Conservation (phyloP, 805 yeast species). For the Candida pseudofarinosa region DNA sequence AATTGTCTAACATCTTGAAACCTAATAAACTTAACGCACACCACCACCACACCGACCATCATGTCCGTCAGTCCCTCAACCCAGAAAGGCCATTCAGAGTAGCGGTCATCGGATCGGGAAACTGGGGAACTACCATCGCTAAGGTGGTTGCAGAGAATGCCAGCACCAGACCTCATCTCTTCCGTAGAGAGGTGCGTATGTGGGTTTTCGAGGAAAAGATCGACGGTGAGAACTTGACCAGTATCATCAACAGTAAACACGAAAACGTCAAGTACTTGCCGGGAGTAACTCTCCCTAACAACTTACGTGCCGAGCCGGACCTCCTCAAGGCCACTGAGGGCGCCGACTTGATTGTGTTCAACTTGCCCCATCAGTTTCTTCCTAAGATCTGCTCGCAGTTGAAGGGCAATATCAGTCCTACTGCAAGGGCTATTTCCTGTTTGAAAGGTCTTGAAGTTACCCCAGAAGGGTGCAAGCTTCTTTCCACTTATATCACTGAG, state of each 20-base stretch:
- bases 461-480: slow-evolving; percentile 77
- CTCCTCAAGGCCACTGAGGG: slow-evolving; percentile 68
- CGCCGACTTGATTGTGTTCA: slow-evolving; percentile 86
- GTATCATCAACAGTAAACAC: slow-evolving; percentile 83
- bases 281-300: slow-evolving; percentile 79
- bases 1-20: slow-evolving; percentile 23
- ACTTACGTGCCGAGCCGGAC: slow-evolving; percentile 84
- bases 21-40: slow-evolving; percentile 13
- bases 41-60: background rate
- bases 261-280: slow-evolving; percentile 95
- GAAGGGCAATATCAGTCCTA: slow-evolving; percentile 66
- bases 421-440: slow-evolving; percentile 88
- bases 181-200: slow-evolving; percentile 77
- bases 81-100: slow-evolving; percentile 34
- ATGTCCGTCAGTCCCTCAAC: slow-evolving; percentile 7
- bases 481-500: slow-evolving; percentile 75
- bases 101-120: slow-evolving; percentile 89
- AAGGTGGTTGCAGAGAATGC: slow-evolving; percentile 91
- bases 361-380: slow-evolving; percentile 96
- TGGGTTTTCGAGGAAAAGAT: slow-evolving; percentile 92
- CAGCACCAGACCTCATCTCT: slow-evolving; percentile 64
- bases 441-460: slow-evolving; percentile 91
- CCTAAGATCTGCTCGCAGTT: slow-evolving; percentile 71
- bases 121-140: slow-evolving; percentile 98
- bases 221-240: slow-evolving; percentile 77